Evolutionary conservation across 768 basidiomycete genomes (phyloP).

Genomic region (Pleurotus giganteus): DNA sequence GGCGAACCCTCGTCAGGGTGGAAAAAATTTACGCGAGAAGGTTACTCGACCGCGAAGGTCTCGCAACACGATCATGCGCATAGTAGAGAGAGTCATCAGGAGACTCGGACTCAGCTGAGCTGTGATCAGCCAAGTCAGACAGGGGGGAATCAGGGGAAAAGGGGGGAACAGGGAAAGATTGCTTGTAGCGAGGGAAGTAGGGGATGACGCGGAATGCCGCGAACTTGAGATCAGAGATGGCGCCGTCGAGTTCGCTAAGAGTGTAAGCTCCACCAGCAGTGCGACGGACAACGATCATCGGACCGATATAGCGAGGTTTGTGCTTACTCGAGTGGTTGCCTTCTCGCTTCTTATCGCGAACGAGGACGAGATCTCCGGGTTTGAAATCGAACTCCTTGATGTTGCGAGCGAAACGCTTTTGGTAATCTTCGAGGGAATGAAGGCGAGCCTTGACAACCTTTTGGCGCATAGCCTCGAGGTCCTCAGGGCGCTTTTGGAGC

Average conservation of each 20-base stretch:
- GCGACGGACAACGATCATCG: no score
- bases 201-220: slow-evolving; percentile 26
- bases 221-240: slow-evolving; percentile 21
- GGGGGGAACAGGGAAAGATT: neutral
- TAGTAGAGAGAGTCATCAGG: neutral
- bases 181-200: slow-evolving; percentile 16
- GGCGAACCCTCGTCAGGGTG: neutral
- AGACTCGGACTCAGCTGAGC: neutral
- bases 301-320: slow-evolving; percentile 35
- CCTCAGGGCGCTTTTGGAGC: slow-evolving; percentile 21
- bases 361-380: slow-evolving; percentile 29
- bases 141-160: no score
- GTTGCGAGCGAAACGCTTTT: slow-evolving; percentile 14
- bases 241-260: slow-evolving; percentile 28
- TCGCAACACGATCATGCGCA: neutral
- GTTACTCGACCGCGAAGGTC: neutral
- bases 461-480: slow-evolving; percentile 18
- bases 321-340: slow-evolving; percentile 27
- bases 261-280: slow-evolving; percentile 28
- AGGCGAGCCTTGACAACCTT: slow-evolving; percentile 16
- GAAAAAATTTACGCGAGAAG: neutral
- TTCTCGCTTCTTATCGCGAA: slow-evolving; percentile 30
- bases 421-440: slow-evolving; percentile 21
- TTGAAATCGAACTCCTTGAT: slow-evolving; percentile 23
- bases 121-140: no score